Percentiles rank a stretch among this genome's conserved stretches.
These are phyloP conservation scores for Malassezia psittaci DNA, from an alignment of 1,284 basidiomycete genomes.

Conservation along the genomic window DNA sequence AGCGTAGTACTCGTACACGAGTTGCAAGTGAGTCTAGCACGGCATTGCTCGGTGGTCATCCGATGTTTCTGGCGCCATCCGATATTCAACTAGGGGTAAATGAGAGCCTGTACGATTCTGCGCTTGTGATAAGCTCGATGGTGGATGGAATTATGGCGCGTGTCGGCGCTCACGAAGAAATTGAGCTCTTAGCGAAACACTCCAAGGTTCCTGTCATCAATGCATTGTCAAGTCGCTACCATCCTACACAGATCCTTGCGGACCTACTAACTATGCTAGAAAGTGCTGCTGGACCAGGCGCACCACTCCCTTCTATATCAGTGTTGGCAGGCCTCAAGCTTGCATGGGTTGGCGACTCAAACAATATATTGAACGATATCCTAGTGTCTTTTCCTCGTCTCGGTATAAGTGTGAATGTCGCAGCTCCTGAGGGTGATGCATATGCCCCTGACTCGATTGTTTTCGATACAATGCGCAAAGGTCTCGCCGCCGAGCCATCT, in stretches of 20 bases:
- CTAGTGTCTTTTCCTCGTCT: conserved; percentile 84
- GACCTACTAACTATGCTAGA: conserved; percentile 85
- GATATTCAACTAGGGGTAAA: conserved; percentile 97
- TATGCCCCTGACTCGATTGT: conserved; percentile 72
- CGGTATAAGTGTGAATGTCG: conserved; percentile 75
- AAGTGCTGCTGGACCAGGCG: conserved; percentile 32
- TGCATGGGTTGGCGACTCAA: conserved; percentile 87
- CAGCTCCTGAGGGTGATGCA: conserved; percentile 58
- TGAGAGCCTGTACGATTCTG: conserved; percentile 73
- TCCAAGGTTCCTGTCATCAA: conserved; percentile 89
- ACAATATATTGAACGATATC: conserved; percentile 96
- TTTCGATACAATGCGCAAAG: conserved; percentile 51
- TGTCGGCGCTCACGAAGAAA: conserved; percentile 79
- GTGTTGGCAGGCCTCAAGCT: conserved; percentile 46
- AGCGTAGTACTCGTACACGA: conserved; percentile 84
- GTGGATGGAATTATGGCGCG: conserved; percentile 94
- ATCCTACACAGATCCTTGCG: conserved; percentile 89
- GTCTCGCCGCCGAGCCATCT: conserved; percentile 48
- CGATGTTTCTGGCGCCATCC: conserved; percentile 77
- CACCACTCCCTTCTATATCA: conserved; percentile 42
- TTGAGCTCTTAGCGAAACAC: conserved; percentile 82
- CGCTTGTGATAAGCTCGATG: conserved; percentile 76
- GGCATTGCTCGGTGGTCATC: conserved; percentile 56
- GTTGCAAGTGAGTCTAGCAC: conserved; percentile 67
- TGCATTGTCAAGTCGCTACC: conserved; percentile 87